phyloP scores from a whole-genome alignment of 371 early-diverging fungal genomes.

The Rhizomucor pusillus region DNA sequence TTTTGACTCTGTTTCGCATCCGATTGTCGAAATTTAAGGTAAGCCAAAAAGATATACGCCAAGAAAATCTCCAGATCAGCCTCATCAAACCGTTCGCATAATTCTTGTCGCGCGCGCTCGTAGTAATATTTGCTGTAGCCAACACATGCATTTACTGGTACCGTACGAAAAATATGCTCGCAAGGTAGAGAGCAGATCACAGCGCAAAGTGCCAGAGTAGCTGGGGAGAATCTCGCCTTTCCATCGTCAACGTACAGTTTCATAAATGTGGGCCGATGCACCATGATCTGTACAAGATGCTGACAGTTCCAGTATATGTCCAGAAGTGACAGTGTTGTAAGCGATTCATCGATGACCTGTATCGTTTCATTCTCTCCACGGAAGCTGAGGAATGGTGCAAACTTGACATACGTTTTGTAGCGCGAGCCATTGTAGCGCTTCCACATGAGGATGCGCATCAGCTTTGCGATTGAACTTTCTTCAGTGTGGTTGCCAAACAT shows the following conservation, averaged over 20 bases:
- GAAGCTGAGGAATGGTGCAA: constrained; percentile 6
- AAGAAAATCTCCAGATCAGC: constrained; percentile 22
- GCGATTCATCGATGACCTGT: constrained; percentile 2
- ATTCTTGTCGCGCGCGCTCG: constrained; percentile 25
- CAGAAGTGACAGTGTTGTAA: constrained; percentile 19
- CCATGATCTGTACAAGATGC: constrained; percentile 18
- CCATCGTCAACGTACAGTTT: constrained; percentile 12
- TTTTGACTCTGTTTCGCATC: constrained; percentile 10
- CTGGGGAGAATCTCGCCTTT: constrained; percentile 17
- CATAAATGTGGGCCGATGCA: constrained; percentile 26
- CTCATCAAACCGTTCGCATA: constrained; percentile 37
- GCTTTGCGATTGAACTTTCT: constrained; percentile 2
- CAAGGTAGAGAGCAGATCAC: constrained; percentile 22
- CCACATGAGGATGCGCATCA: constrained; percentile 24
- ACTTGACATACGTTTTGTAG: constrained; percentile 18
- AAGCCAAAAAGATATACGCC: constrained; percentile 21
- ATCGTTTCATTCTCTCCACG: background rate
- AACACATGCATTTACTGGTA: constrained; percentile 13
- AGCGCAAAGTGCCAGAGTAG: constrained; percentile 31
- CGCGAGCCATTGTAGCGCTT: constrained; percentile 31
- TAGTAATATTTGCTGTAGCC: constrained; percentile 28
- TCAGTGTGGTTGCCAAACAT: constrained; percentile 1
- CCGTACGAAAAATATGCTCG: constrained; percentile 13
- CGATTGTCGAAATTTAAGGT: constrained; percentile 18
- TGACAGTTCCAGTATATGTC: constrained; percentile 23